Percentiles rank a stretch among this genome's conserved stretches.
These are phyloP conservation scores for Colletotrichum nymphaeae DNA, from an alignment of 2,329 filamentous ascomycete species.

Conservation along the genomic window DNA sequence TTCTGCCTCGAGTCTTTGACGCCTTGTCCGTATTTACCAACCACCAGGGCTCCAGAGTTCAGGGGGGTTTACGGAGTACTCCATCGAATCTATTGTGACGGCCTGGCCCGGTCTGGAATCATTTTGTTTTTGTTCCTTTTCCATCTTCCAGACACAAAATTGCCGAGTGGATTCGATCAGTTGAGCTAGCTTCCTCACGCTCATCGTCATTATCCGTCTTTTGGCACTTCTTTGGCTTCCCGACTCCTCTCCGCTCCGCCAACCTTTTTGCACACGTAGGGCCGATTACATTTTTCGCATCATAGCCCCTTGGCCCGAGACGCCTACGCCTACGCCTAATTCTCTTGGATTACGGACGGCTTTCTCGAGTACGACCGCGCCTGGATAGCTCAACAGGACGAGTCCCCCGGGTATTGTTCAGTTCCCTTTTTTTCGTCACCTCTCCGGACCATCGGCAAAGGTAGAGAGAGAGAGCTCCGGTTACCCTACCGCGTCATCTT, in stretches of 20 bases:
- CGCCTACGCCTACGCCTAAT: not conserved
- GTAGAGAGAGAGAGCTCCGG: not conserved
- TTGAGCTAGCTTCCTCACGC: not conserved
- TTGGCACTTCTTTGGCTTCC: not conserved
- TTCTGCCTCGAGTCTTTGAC: not conserved
- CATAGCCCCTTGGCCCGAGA: not conserved
- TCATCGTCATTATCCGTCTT: not conserved
- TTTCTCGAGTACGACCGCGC: not conserved
- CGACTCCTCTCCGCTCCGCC: not conserved
- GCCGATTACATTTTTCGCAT: not conserved
- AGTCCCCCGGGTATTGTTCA: not conserved
- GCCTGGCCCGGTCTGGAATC: not conserved
- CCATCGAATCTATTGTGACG: not conserved
- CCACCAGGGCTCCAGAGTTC: not conserved
- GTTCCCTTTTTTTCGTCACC: not conserved
- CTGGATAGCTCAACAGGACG: not conserved
- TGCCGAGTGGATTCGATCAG: not conserved
- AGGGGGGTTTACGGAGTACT: not conserved
- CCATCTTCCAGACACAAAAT: not conserved
- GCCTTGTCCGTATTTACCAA: slow-evolving; percentile 18
- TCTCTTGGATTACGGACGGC: not conserved
- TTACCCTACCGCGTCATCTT: slow-evolving; percentile 8
- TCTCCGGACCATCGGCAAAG: not conserved
- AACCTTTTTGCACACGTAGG: not conserved
- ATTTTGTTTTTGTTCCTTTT: not conserved